Conservation (phyloP, 129 eudicot genomes). For the Daucus carota region DNA sequence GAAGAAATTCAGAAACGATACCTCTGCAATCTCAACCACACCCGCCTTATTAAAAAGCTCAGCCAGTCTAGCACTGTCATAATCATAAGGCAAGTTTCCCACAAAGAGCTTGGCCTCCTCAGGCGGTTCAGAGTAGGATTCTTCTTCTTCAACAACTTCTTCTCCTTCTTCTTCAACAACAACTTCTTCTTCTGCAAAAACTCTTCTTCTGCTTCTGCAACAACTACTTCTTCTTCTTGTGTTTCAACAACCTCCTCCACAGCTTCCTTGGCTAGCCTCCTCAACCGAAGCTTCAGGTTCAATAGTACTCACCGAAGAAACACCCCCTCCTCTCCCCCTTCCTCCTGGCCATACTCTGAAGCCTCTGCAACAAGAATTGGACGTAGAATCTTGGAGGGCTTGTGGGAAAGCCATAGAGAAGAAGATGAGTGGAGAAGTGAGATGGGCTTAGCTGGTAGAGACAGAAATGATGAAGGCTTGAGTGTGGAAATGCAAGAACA, state of each 20-base stretch:
- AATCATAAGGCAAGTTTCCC: constrained; percentile 72
- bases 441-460: constrained; percentile 25
- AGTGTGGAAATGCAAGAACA: constrained; percentile 19
- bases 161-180: constrained; percentile 11
- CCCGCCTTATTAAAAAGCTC: constrained; percentile 67
- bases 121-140: constrained; percentile 41
- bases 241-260: constrained; percentile 6
- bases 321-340: constrained; percentile 21
- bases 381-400: constrained; percentile 29
- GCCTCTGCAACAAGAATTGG: constrained; percentile 24
- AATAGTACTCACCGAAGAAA: constrained; percentile 14
- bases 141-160: constrained; percentile 31
- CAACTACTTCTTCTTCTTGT: constrained; percentile 15
- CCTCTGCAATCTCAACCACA: constrained; percentile 87
- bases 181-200: constrained; percentile 9
- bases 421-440: constrained; percentile 16
- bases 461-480: constrained; percentile 7
- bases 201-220: constrained; percentile 9
- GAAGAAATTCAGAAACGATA: too few species aligned
- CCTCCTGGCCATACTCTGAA: constrained; percentile 37
- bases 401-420: constrained; percentile 25
- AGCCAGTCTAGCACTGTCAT: constrained; percentile 69
- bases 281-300: constrained; percentile 13
- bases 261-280: constrained; percentile 7
- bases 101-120: constrained; percentile 80